Base-by-base conservation (phyloP, 192 early-diverging fungal species). In the Gonapodya sp. region DNA sequence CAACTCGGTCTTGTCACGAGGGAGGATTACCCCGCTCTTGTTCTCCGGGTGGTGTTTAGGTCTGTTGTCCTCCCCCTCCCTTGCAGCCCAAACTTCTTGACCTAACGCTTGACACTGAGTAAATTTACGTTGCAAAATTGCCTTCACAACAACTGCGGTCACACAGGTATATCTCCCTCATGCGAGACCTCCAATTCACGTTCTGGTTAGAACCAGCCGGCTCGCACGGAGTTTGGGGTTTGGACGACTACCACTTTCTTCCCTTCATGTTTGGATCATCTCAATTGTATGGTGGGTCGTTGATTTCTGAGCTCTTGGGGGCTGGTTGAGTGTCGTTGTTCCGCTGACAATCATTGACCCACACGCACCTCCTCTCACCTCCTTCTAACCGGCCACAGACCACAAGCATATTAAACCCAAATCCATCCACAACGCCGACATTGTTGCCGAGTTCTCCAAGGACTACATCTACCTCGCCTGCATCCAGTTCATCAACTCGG, bases 211-310 rank as follows among this genome's bases (percentile, higher is more conserved):
- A 99, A 86, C 97, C 97, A 0, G 97, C 97, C 0, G 97, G 97
- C 0, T 94, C 93, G 84, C 97, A 98, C 85, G 97, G 97, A 31
- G 95, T 97, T 1, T 98, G 95, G 95, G 97, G 97, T 35, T 84
- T 99, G 35, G 97, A 99, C 83, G 97, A 99, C 87, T 93, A 95
- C 87, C 96, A 98, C 84, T 98, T 98, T 82, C 84, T 99, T 81
- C 94, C 96, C 30, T 99, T 95, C 85, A 89, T 93, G 36, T 98
- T 93, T 89, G 97, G 97, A n/a, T 93, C 92, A 78, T 86, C 95
- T 1, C 96, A 99, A 86, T 83, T 99, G 37, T 84, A 92, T 36
- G 91, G 93, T 89, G 86, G 78, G 81, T 14, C n/a, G 0, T 8
- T 24, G n/a, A n/a, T n/a, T n/a, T n/a, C n/a, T n/a, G n/a, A n/a